phyloP scores from a whole-genome alignment of 2,329 filamentous ascomycete genomes.

The Capronia americana region DNA sequence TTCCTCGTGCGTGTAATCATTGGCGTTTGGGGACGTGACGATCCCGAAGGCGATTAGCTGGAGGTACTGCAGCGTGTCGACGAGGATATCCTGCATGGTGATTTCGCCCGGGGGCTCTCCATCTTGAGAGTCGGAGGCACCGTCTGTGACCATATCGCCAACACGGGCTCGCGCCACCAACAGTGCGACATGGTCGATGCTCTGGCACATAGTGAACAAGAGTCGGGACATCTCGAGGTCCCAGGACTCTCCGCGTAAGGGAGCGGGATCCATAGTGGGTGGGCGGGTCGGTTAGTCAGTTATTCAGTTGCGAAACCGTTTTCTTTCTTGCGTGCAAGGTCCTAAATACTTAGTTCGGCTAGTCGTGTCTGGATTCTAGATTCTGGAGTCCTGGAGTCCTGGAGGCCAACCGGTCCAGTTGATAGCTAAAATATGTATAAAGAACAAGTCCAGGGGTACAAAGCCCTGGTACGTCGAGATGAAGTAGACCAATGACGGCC shows the following conservation, averaged over 20 bases:
- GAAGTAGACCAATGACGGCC: too few relatives aligned
- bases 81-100: slow-evolving; percentile 10
- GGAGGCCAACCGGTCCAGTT: too few relatives aligned
- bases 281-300: too few relatives aligned
- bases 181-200: not conserved
- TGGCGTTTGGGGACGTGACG: not conserved
- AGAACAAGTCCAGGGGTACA: too few relatives aligned
- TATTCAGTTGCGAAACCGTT: too few relatives aligned
- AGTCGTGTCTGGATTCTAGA: too few relatives aligned
- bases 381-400: too few relatives aligned
- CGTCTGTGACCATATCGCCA: not conserved
- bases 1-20: slow-evolving; percentile 1
- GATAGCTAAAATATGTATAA: too few relatives aligned
- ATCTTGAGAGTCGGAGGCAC: not conserved
- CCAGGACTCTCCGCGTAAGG: not conserved
- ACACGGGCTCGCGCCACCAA: not conserved
- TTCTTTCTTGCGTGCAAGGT: too few relatives aligned
- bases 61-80: slow-evolving; percentile 14
- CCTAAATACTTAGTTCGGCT: too few relatives aligned
- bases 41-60: not conserved
- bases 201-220: not conserved
- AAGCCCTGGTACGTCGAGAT: too few relatives aligned
- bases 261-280: not conserved
- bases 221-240: not conserved
- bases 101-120: not conserved